Conservation (phyloP, 192 early-diverging fungal genomes). For the Phlyctochytrium bullatum region DNA sequence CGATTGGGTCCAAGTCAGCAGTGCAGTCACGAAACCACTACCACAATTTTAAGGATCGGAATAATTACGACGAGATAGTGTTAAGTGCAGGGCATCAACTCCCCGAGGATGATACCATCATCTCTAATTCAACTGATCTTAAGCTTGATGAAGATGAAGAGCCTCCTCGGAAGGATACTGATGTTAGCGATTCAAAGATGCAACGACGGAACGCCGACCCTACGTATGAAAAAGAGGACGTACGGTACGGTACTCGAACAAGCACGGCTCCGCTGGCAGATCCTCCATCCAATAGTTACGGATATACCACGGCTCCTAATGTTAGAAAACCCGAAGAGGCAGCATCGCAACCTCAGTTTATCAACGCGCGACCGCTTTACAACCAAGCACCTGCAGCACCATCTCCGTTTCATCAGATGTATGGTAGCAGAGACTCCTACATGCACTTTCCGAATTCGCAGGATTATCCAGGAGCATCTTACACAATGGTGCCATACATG, state of each 20-base stretch:
- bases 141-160: not conserved
- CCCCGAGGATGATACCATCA: not conserved
- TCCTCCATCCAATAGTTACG: not conserved
- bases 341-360: not conserved
- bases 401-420: slow-evolving; percentile 8
- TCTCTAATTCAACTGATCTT: not conserved
- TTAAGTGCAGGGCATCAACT: slow-evolving; percentile 11
- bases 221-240: not conserved
- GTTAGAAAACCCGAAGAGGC: too few species aligned
- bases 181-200: not conserved
- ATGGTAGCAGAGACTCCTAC: slow-evolving; percentile 12
- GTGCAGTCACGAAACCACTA: slow-evolving; percentile 86
- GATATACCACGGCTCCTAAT: not conserved
- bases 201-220: not conserved
- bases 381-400: slow-evolving; percentile 1
- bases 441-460: slow-evolving; percentile 16
- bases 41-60: slow-evolving; percentile 56
- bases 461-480: slow-evolving; percentile 32
- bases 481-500: slow-evolving; percentile 24
- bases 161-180: not conserved
- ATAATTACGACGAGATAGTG: slow-evolving; percentile 43
- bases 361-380: not conserved
- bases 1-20: slow-evolving; percentile 72
- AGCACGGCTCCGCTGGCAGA: not conserved
- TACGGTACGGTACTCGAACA: not conserved